Evolutionary conservation across 805 yeast genomes (phyloP).

Genomic region (Suhomyces vadensis): DNA sequence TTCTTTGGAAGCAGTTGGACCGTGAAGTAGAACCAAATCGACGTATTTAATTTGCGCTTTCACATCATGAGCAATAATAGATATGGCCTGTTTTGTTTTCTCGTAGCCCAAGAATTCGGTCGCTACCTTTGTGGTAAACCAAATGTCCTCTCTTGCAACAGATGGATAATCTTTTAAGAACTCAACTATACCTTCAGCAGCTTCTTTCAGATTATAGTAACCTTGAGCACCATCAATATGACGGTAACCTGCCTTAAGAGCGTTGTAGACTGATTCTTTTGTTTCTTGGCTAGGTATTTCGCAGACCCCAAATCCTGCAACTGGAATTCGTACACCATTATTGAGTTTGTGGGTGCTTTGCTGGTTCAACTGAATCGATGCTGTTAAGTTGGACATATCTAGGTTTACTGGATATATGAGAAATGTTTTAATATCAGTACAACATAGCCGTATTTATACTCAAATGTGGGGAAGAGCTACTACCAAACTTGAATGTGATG

Average conservation of each 20-base stretch:
- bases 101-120: conserved; percentile 38
- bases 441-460: no score
- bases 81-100: conserved; percentile 30
- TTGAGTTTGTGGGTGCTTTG: conserved; percentile 45
- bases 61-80: conserved; percentile 31
- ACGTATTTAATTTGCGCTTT: conserved; percentile 36
- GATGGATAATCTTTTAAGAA: conserved; percentile 50
- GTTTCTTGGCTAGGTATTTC: conserved; percentile 41
- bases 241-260: conserved; percentile 66
- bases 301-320: conserved; percentile 59
- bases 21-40: conserved; percentile 48
- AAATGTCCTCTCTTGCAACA: conserved; percentile 32
- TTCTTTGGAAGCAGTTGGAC: conserved; percentile 46
- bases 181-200: conserved; percentile 56
- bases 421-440: no score
- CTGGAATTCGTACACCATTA: conserved; percentile 58
- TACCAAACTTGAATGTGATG: no score
- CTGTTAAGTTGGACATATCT: conserved; percentile 40
- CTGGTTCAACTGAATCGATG: conserved; percentile 36
- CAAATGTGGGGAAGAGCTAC: no score
- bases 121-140: conserved; percentile 39
- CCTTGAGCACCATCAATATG: conserved; percentile 71
- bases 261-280: conserved; percentile 49
- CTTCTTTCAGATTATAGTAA: conserved; percentile 64
- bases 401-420: no score